Conservation (phyloP, 1,284 basidiomycete species). For the Exobasidium rhododendri region DNA sequence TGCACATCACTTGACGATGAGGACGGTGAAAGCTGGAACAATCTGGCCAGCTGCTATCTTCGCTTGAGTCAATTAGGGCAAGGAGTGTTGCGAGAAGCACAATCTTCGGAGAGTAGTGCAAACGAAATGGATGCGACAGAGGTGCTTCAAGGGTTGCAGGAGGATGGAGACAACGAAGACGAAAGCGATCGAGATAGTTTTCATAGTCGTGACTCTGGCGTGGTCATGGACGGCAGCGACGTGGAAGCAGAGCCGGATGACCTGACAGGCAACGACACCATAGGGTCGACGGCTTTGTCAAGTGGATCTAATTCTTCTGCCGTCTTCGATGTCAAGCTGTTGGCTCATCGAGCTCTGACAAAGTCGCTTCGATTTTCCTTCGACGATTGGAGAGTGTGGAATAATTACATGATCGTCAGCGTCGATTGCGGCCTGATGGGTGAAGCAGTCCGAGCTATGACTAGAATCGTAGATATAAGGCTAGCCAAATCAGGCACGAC, state of each 20-base stretch:
- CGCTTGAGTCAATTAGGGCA: constrained; percentile 37
- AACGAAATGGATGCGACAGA: constrained; percentile 13
- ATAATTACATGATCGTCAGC: constrained; percentile 91
- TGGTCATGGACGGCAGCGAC: constrained; percentile 11
- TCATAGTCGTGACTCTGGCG: constrained; percentile 15
- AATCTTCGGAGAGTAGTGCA: constrained; percentile 23
- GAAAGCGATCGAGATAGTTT: constrained; percentile 3
- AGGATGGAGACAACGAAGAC: constrained; percentile 9
- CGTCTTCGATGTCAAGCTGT: constrained; percentile 66
- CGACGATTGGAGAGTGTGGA: constrained; percentile 97
- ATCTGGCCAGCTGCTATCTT: constrained; percentile 90
- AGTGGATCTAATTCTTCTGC: constrained; percentile 3
- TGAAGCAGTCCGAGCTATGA: constrained; percentile 80
- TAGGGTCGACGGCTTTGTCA: neutral
- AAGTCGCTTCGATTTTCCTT: constrained; percentile 77
- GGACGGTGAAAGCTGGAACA: constrained; percentile 97
- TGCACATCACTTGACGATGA: constrained; percentile 90
- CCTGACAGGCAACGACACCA: constrained; percentile 8
- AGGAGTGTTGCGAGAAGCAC: constrained; percentile 17
- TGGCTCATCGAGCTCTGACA: constrained; percentile 90
- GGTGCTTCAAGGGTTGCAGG: neutral
- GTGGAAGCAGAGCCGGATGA: constrained; percentile 7
- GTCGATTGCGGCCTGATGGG: constrained; percentile 87
- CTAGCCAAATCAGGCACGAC: constrained; percentile 32
- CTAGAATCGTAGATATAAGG: constrained; percentile 70